Evolutionary conservation across 306 rosid genomes (phyloP).

Genomic region (Bauhinia variegata): DNA sequence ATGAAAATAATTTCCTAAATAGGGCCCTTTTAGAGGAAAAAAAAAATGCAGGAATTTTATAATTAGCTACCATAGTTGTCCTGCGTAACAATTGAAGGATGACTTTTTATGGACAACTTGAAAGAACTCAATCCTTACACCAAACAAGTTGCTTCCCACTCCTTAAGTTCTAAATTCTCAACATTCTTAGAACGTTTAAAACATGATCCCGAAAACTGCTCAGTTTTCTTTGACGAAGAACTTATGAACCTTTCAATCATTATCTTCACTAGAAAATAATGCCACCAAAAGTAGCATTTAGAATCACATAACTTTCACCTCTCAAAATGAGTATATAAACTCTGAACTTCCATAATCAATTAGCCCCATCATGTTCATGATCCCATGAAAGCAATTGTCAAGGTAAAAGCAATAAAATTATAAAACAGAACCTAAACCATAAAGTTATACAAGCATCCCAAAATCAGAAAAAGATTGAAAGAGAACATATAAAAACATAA

Average conservation of each 20-base stretch:
- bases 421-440: slow-evolving; percentile 7
- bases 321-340: slow-evolving; percentile 27
- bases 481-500: not conserved
- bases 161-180: slow-evolving; percentile 19
- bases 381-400: slow-evolving; percentile 6
- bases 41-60: not conserved
- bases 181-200: not conserved
- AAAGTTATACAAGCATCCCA: slow-evolving; percentile 17
- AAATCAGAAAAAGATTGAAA: slow-evolving; percentile 10
- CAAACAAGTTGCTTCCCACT: slow-evolving; percentile 13
- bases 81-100: not conserved
- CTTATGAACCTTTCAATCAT: slow-evolving; percentile 14
- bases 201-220: slow-evolving; percentile 5
- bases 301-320: slow-evolving; percentile 15
- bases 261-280: slow-evolving; percentile 12
- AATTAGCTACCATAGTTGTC: slow-evolving; percentile 12
- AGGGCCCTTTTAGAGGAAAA: not conserved
- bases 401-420: slow-evolving; percentile 14
- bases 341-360: slow-evolving; percentile 9
- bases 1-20: not conserved
- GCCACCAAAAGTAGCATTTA: slow-evolving; percentile 24
- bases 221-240: slow-evolving; percentile 4
- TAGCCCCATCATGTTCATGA: slow-evolving; percentile 3
- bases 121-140: slow-evolving; percentile 15
- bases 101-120: slow-evolving; percentile 10